Evolutionary conservation across 2,329 filamentous ascomycete genomes (phyloP), one percentile per base, ranked within the genome.

Genomic region (Cucurbitaria berberidis): DNA sequence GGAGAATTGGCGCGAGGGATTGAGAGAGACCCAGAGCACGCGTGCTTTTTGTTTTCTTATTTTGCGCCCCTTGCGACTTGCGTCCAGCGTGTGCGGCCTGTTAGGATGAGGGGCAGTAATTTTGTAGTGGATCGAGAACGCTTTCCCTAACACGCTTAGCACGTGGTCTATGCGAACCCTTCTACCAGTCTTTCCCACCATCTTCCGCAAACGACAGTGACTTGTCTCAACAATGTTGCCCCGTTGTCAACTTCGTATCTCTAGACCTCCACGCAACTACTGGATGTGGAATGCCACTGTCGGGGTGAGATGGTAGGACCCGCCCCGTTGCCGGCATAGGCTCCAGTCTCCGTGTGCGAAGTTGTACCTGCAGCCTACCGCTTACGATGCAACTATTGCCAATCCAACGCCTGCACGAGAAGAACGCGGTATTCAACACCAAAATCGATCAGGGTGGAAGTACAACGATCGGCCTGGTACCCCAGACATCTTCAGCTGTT

Each of bases 61-160:
- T 47, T 47, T 60, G 57, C 58, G 61, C 64, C 63, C 62, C 63
- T 58, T 64, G 59, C 63, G 60, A 56, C 63, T 60, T 60, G 58
- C 62, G 60, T 58, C 52, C 64, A 62, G 58, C 59, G 58, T 66
- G 64, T 66, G 63, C 59, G 60, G 59, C 57, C 56, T 53, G 43
- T 53, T 49, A 34, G 30, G 55, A 49, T 53, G 51, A 57, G 57
- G 55, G 54, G 60, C 49, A 57, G 39, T 47, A 55, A 53, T 60
- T 60, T 62, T 45, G 41, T 44, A 24, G 27, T 58, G 52, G 48
- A 58, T 30, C 55, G 40, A 55, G 42, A 58, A 43, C 52, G 54
- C 55, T 58, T 55, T 45, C 55, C 55, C 45, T 51, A 34, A 44
- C 38, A 53, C 38, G 41, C 45, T 57, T 58, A 56, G 55, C 55